Percentiles rank a stretch among this genome's conserved stretches.
Evolutionary conservation across 2,329 filamentous ascomycete genomes (phyloP).

Genomic region (Phoma sp.): DNA sequence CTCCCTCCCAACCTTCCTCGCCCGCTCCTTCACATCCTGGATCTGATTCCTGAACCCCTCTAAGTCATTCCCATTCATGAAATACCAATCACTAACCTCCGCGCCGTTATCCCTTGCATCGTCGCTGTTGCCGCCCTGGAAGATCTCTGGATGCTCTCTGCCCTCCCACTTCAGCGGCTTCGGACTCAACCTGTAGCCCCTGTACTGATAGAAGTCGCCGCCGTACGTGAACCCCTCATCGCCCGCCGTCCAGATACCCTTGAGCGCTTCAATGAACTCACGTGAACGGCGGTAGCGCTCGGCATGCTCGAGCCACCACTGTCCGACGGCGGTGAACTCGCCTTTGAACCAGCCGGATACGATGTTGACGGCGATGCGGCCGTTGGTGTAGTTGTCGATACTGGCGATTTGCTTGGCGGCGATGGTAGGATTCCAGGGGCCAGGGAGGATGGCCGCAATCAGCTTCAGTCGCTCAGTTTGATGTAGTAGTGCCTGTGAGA

Average conservation of each 20-base stretch:
- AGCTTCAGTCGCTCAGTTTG: constrained; percentile 58
- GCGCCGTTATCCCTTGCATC: constrained; percentile 60
- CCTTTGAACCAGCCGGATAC: constrained; percentile 64
- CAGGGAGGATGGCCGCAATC: constrained; percentile 60
- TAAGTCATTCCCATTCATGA: constrained; percentile 65
- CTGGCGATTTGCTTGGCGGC: constrained; percentile 63
- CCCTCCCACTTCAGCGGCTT: constrained; percentile 53
- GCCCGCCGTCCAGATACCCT: constrained; percentile 58
- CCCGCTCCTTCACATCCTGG: constrained; percentile 57
- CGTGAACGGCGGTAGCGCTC: constrained; percentile 59
- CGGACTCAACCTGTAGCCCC: constrained; percentile 59
- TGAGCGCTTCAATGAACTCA: constrained; percentile 62
- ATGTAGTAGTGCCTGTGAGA: constrained; percentile 58
- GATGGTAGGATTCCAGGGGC: constrained; percentile 50
- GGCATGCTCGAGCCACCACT: constrained; percentile 64
- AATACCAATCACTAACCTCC: constrained; percentile 60
- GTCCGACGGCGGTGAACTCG: constrained; percentile 60
- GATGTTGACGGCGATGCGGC: constrained; percentile 61
- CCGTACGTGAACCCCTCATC: constrained; percentile 58
- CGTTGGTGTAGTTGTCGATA: constrained; percentile 61
- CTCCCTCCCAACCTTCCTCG: constrained; percentile 54
- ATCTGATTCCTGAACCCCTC: constrained; percentile 62
- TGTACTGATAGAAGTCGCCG: constrained; percentile 63
- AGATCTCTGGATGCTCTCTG: constrained; percentile 59
- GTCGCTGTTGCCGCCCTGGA: constrained; percentile 62